Evolutionary conservation across 805 yeast species (phyloP).

Genomic region (Saitoella complicata): DNA sequence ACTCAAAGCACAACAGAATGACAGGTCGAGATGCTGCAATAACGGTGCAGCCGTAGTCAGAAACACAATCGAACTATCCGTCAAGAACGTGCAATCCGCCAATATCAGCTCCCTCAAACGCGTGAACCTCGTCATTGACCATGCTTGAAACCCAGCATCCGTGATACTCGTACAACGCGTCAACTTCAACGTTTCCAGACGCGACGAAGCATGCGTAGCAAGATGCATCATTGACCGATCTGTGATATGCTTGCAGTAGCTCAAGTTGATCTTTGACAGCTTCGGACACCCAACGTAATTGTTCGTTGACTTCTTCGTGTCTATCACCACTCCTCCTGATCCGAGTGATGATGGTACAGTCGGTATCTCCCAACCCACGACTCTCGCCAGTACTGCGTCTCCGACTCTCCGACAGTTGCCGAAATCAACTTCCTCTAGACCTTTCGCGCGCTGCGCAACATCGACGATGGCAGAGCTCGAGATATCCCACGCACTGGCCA

Average conservation of each 20-base stretch:
- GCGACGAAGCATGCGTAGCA: constrained; percentile 39
- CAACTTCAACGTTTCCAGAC: constrained; percentile 41
- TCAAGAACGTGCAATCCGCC: constrained; percentile 58
- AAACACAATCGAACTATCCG: constrained; percentile 46
- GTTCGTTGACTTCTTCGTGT: constrained; percentile 4
- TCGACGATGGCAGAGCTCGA: constrained; percentile 75
- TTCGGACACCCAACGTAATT: constrained; percentile 40
- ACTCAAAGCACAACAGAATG: constrained; percentile 61
- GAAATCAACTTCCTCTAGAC: constrained; percentile 47
- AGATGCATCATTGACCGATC: constrained; percentile 51
- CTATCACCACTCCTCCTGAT: background rate
- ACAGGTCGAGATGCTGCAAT: constrained; percentile 40
- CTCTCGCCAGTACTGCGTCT: constrained; percentile 52
- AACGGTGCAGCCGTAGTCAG: constrained; percentile 46
- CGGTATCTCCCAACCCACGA: constrained; percentile 38
- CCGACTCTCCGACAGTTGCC: constrained; percentile 59
- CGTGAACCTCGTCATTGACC: constrained; percentile 44
- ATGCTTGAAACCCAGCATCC: constrained; percentile 52
- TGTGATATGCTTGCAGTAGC: constrained; percentile 65
- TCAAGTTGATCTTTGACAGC: constrained; percentile 36
- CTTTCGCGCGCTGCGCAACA: constrained; percentile 47
- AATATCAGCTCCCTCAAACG: constrained; percentile 36
- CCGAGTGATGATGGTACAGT: constrained; percentile 2
- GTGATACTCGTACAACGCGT: constrained; percentile 68
- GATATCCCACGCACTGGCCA: constrained; percentile 63